Conservation (phyloP, 2,329 filamentous ascomycete species). For the Fusarium pininemorale region DNA sequence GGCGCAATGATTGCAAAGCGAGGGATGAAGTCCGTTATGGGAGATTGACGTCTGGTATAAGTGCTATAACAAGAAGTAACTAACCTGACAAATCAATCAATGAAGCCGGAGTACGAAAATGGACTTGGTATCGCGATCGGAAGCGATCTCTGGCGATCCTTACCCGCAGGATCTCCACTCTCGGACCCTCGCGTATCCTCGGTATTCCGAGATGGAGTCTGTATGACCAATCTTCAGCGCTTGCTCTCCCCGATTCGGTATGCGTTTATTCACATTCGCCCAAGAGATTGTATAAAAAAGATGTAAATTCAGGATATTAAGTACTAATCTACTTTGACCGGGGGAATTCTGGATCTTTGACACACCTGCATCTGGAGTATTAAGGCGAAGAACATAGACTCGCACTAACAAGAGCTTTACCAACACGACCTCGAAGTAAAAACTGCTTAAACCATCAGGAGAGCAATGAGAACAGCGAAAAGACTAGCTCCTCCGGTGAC, state of each 20-base stretch:
- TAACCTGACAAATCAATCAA: background rate
- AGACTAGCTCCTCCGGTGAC: slow-evolving; percentile 5
- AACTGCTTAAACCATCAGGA: slow-evolving; percentile 8
- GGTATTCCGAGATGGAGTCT: slow-evolving; percentile 1
- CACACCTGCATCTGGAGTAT: background rate
- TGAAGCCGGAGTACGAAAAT: background rate
- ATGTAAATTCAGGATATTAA: background rate
- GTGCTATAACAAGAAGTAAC: background rate
- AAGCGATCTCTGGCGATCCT: background rate
- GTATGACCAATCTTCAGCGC: background rate
- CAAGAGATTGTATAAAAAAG: accelerated
- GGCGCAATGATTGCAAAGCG: background rate
- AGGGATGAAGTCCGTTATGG: background rate
- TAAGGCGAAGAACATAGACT: background rate
- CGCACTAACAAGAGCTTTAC: background rate
- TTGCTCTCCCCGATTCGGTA: background rate
- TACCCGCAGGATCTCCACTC: background rate
- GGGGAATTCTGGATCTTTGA: background rate
- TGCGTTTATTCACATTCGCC: background rate
- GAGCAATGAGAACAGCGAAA: slow-evolving; percentile 9
- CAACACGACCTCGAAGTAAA: background rate
- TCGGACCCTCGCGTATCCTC: slow-evolving; percentile 7
- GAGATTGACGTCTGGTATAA: background rate
- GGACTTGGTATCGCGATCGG: background rate
- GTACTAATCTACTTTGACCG: background rate